phyloP scores from a whole-genome alignment of 208 protist genomes.

The Leishmania arabica region DNA sequence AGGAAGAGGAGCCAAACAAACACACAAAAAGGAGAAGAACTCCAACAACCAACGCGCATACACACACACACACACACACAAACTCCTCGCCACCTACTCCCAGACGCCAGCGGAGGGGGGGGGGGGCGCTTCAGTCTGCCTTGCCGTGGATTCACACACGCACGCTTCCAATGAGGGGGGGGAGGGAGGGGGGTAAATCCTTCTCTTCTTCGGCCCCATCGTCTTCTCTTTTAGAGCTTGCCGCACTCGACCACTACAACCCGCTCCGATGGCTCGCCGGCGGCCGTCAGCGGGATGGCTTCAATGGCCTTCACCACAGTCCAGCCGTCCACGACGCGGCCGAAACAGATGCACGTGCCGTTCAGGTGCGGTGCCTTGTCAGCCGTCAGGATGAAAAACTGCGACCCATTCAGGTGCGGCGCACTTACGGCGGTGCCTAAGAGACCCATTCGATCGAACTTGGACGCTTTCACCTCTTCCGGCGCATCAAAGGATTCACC shows the following conservation, averaged over 20 bases:
- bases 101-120: not conserved
- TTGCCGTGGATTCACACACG: not conserved
- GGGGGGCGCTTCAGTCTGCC: not conserved
- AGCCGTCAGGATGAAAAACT: conserved; percentile 93
- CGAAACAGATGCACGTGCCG: conserved; percentile 96
- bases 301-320: conserved; percentile 86
- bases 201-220: not conserved
- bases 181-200: no score
- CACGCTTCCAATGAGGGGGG: not conserved
- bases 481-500: conserved; percentile 93
- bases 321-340: conserved; percentile 84
- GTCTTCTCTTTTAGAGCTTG: conserved; percentile 20
- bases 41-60: not conserved
- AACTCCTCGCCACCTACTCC: not conserved
- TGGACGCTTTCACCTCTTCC: conserved; percentile 94
- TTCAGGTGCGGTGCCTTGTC: conserved; percentile 78
- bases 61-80: not conserved
- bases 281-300: conserved; percentile 36
- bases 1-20: not conserved
- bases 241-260: conserved; percentile 76
- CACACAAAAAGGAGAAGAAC: not conserved
- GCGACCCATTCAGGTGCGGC: conserved; percentile 95
- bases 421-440: conserved; percentile 98
- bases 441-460: conserved; percentile 83
- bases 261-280: conserved; percentile 44